Conservation (phyloP, 257 asterid species). For the Petunia axillaris region DNA sequence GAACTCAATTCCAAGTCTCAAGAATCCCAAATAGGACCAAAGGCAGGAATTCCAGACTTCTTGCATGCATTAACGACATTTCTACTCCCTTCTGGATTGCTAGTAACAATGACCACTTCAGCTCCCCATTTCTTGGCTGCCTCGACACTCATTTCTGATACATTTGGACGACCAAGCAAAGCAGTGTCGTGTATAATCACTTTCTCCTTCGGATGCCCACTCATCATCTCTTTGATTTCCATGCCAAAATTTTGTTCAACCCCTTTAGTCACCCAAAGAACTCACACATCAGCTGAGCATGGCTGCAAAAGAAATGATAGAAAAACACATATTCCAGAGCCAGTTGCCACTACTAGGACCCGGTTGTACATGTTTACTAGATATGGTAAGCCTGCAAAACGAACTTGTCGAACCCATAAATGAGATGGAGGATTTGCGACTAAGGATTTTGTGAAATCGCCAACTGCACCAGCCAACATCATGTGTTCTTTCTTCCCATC, state of each 20-base stretch:
- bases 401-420: slow-evolving; percentile 71
- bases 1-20: slow-evolving; percentile 20
- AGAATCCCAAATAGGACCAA: slow-evolving; percentile 81
- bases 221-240: slow-evolving; percentile 58
- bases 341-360: slow-evolving; percentile 70
- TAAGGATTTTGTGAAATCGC: slow-evolving; percentile 66
- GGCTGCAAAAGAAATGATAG: slow-evolving; percentile 72
- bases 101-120: slow-evolving; percentile 71
- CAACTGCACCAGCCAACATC: slow-evolving; percentile 86
- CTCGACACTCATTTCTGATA: slow-evolving; percentile 57
- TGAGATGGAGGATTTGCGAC: slow-evolving; percentile 57
- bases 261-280: slow-evolving; percentile 73
- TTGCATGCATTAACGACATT: slow-evolving; percentile 67
- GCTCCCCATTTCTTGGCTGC: slow-evolving; percentile 57
- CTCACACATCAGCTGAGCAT: slow-evolving; percentile 53
- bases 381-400: slow-evolving; percentile 72
- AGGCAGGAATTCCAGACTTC: slow-evolving; percentile 62
- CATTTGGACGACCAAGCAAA: slow-evolving; percentile 64
- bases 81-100: slow-evolving; percentile 76
- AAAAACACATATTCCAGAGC: slow-evolving; percentile 75
- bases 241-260: slow-evolving; percentile 65
- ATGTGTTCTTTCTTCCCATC: slow-evolving; percentile 62
- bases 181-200: slow-evolving; percentile 72
- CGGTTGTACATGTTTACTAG: slow-evolving; percentile 63
- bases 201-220: slow-evolving; percentile 51